Conservation (phyloP, 2,329 filamentous ascomycete species). For the Chaetomium globosum region DNA sequence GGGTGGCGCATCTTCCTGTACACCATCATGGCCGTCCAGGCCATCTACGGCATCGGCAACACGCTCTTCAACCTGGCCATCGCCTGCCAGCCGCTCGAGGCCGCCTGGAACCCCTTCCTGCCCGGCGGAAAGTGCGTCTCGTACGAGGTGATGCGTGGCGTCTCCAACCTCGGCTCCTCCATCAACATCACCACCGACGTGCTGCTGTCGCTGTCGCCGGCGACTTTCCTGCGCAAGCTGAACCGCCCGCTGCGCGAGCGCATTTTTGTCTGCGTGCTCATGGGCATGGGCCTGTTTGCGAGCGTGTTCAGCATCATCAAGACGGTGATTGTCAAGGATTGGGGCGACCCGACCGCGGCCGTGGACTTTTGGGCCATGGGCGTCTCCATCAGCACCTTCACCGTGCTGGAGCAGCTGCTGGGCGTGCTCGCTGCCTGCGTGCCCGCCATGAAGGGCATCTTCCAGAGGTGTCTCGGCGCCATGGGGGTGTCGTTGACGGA, state of each 20-base stretch:
- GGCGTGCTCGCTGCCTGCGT: slow-evolving; percentile 35
- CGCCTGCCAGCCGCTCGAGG: slow-evolving; percentile 31
- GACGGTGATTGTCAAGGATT: slow-evolving; percentile 33
- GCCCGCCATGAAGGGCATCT: slow-evolving; percentile 34
- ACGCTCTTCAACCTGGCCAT: slow-evolving; percentile 32
- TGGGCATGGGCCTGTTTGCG: slow-evolving; percentile 36
- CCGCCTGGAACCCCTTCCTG: slow-evolving; percentile 29
- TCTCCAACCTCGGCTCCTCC: slow-evolving; percentile 29
- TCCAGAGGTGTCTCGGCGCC: slow-evolving; percentile 30
- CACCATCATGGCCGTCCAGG: slow-evolving; percentile 29
- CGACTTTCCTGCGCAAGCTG: slow-evolving; percentile 33
- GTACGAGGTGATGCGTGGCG: slow-evolving; percentile 24
- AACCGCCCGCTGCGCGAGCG: slow-evolving; percentile 34
- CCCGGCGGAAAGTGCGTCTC: slow-evolving; percentile 28
- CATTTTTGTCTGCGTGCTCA: slow-evolving; percentile 34
- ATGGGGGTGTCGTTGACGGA: slow-evolving; percentile 32
- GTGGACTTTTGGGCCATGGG: slow-evolving; percentile 31
- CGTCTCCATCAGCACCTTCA: slow-evolving; percentile 34
- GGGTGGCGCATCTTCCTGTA: slow-evolving; percentile 34
- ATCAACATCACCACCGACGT: slow-evolving; percentile 36
- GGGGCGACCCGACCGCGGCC: slow-evolving; percentile 17
- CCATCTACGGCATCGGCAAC: slow-evolving; percentile 34
- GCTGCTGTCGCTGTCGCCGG: slow-evolving; percentile 34
- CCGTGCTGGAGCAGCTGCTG: slow-evolving; percentile 33
- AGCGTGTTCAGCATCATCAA: slow-evolving; percentile 32